These are phyloP conservation scores for Aegilops sharonensis DNA, from an alignment of 176 grass and related monocot genomes.

Conservation along the genomic window DNA sequence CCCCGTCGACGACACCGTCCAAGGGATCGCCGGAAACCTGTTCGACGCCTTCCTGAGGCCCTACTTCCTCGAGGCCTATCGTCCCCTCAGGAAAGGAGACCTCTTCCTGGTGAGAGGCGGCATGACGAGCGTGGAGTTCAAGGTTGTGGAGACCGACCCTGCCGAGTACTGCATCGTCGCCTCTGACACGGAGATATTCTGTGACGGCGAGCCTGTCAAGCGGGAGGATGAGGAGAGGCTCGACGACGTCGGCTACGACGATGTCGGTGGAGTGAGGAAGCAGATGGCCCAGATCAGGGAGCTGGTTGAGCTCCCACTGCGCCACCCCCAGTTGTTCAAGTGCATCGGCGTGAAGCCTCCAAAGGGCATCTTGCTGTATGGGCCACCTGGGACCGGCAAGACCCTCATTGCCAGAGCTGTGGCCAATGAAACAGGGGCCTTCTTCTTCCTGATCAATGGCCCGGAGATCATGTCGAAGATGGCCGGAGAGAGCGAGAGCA, in stretches of 20 bases:
- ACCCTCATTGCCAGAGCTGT: slow-evolving; percentile 76
- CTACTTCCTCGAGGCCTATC: slow-evolving; percentile 75
- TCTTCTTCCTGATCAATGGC: slow-evolving; percentile 36
- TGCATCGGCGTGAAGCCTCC: slow-evolving; percentile 5
- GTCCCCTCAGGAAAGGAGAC: slow-evolving; percentile 73
- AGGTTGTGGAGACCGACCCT: slow-evolving; percentile 81
- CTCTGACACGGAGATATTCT: slow-evolving; percentile 78
- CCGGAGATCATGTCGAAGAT: slow-evolving; percentile 7
- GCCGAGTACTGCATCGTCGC: slow-evolving; percentile 74
- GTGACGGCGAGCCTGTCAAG: slow-evolving; percentile 73
- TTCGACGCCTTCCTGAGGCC: slow-evolving; percentile 64
- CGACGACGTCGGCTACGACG: slow-evolving; percentile 39
- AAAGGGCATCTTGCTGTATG: not conserved
- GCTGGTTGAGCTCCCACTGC: too few relatives aligned
- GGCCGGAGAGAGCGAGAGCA: slow-evolving; percentile 78
- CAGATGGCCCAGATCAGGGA: slow-evolving; percentile 22
- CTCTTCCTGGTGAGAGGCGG: slow-evolving; percentile 75
- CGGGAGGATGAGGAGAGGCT: slow-evolving; percentile 71
- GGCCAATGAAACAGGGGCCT: slow-evolving; percentile 78
- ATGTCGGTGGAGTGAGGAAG: slow-evolving; percentile 79
- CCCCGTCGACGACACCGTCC: slow-evolving; percentile 71
- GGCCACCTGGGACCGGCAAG: slow-evolving; percentile 19
- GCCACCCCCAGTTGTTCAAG: slow-evolving; percentile 37
- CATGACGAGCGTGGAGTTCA: slow-evolving; percentile 80
- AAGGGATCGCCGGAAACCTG: slow-evolving; percentile 68